phyloP scores from a whole-genome alignment of 176 grass and related monocot genomes.

The Pharus latifolius region DNA sequence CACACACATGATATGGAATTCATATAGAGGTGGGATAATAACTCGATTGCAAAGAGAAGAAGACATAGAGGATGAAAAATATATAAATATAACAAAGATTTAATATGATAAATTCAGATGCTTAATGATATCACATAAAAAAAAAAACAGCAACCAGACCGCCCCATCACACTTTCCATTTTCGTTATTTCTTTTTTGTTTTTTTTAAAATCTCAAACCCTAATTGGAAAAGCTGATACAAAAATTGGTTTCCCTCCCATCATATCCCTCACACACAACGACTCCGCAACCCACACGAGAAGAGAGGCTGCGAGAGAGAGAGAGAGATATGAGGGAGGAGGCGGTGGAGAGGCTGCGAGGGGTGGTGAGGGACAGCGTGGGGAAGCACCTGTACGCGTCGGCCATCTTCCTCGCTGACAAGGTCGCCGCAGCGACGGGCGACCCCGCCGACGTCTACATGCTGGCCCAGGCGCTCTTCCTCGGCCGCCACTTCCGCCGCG shows the following conservation, averaged over 20 bases:
- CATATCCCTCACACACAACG: neutral
- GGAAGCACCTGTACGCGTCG: conserved; percentile 81
- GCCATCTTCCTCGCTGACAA: conserved; percentile 93
- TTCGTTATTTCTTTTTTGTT: neutral
- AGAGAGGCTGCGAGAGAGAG: neutral
- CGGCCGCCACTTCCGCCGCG: conserved; percentile 68
- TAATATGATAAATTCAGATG: no score
- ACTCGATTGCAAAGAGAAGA: no score
- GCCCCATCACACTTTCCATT: no score
- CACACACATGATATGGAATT: no score
- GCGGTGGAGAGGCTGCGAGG: conserved; percentile 70
- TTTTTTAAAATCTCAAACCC: conserved; percentile 13
- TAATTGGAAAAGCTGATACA: conserved; percentile 35
- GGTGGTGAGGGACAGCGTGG: conserved; percentile 81
- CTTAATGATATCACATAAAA: no score
- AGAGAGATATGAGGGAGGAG: conserved; percentile 63
- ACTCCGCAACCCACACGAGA: neutral
- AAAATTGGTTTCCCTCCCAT: conserved; percentile 39
- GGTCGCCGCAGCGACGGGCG: conserved; percentile 61
- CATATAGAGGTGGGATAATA: no score
- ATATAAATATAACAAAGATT: no score
- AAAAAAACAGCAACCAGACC: no score
- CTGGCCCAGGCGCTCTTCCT: conserved; percentile 84
- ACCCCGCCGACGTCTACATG: conserved; percentile 89
- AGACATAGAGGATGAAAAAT: no score